Base-by-base conservation (phyloP, 345 rosid genomes). In the Acer saccharum region DNA sequence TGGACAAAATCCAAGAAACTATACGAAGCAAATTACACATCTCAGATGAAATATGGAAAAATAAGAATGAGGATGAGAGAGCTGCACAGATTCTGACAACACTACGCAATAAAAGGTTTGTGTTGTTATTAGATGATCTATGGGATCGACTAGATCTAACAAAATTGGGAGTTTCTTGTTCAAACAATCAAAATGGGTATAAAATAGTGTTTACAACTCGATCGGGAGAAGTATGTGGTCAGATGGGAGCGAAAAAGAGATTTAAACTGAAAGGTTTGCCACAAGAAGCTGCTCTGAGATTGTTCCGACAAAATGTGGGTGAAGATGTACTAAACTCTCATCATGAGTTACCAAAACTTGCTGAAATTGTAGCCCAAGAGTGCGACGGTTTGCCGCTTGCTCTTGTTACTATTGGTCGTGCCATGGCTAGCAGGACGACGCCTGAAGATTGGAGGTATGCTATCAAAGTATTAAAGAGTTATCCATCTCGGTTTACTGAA, bases 381-480 rank as follows among this genome's bases (percentile, higher is more conserved):
- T 71, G 74, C 4, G 21, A 12, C 3, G 63, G 74, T 71, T 32
- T 71, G 35, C 74, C 48, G 10, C 60, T 71, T 7, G 74, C 75
- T n/a, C 65, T 72, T 2, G 61, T 72, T n/a, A 72, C 75, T 0
- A 58, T 32, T 16, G 75, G 27, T 2, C 7, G 17, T 16, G 65
- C 66, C 58, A 54, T 54, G 58, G 20, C 58, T 54, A 54, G 58
- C n/a, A 54, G 58, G 58, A 54, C 0, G 3, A 54, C 0, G 1
- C 58, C 58, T 0, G n/a, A 54, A 16, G 58, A 54, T 54, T 16
- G 58, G 58, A 16, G 8, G 58, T 16, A 14, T 1, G 58, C n/a
- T 7, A 54, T 54, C 7, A 54, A 16, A 4, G 0, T 54, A 3
- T 6, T 54, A 54, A 4, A 54, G n/a, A 54, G 58, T 4, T 54